These are phyloP conservation scores for Ochromonadaceae sp. DNA, from an alignment of 352 stramenopile species.

Conservation along the genomic window DNA sequence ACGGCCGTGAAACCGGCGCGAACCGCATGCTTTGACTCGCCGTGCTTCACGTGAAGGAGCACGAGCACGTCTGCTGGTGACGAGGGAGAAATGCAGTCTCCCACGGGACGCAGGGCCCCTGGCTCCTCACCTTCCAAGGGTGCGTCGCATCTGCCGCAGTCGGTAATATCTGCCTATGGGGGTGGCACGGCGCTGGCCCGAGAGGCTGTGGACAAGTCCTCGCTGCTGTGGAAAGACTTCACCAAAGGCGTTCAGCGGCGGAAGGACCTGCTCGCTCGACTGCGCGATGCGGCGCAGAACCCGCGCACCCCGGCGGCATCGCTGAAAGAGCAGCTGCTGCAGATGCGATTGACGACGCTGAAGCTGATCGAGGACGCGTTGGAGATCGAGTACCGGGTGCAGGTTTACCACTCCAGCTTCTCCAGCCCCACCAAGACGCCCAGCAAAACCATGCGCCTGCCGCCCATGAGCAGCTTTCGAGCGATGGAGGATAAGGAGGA, in stretches of 20 bases:
- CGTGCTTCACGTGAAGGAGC: too few relatives aligned
- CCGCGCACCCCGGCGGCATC: not conserved
- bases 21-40: too few relatives aligned
- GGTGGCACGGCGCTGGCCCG: too few relatives aligned
- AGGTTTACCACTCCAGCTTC: not conserved
- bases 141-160: too few relatives aligned
- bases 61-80: too few relatives aligned
- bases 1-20: too few relatives aligned
- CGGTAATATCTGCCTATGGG: too few relatives aligned
- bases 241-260: not conserved
- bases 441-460: too few relatives aligned
- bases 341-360: conserved; percentile 1
- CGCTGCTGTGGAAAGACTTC: conserved; percentile 15
- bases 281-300: not conserved
- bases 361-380: conserved; percentile 6
- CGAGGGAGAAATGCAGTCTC: too few relatives aligned
- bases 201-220: conserved; percentile 12
- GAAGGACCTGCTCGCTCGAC: not conserved
- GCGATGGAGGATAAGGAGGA: conserved; percentile 10
- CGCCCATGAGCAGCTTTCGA: not conserved
- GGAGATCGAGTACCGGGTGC: conserved; percentile 7
- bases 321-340: not conserved
- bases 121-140: too few relatives aligned
- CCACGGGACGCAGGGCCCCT: too few relatives aligned
- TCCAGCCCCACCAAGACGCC: too few relatives aligned